Percentiles rank a stretch among this genome's conserved stretches.
phyloP scores from a whole-genome alignment of 805 yeast species.

The Wickerhamomyces alni region DNA sequence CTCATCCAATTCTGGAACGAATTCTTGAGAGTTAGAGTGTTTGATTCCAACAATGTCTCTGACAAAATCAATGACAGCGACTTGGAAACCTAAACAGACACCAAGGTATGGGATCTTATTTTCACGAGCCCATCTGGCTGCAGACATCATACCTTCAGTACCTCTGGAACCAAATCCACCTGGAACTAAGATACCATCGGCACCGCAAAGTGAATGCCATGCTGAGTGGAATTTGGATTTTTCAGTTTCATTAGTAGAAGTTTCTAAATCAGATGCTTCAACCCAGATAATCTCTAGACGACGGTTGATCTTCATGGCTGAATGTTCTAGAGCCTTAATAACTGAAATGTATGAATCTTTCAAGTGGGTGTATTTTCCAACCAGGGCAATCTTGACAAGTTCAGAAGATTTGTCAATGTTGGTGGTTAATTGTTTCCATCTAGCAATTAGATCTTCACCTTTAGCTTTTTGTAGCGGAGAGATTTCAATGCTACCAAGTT shows the following conservation, averaged over 20 bases:
- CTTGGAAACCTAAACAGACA: slow-evolving; percentile 94
- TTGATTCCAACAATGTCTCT: slow-evolving; percentile 68
- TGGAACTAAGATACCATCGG: slow-evolving; percentile 96
- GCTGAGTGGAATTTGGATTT: slow-evolving; percentile 87
- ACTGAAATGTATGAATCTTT: slow-evolving; percentile 95
- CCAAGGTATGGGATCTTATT: slow-evolving; percentile 92
- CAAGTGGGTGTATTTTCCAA: slow-evolving; percentile 94
- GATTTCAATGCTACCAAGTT: slow-evolving; percentile 43
- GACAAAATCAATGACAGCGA: slow-evolving; percentile 91
- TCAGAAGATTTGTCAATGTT: slow-evolving; percentile 80
- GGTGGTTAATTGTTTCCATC: slow-evolving; percentile 78
- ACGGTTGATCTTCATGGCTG: slow-evolving; percentile 85
- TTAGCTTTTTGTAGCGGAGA: slow-evolving; percentile 45
- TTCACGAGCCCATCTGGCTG: slow-evolving; percentile 98
- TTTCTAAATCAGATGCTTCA: slow-evolving; percentile 87
- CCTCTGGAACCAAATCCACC: slow-evolving; percentile 99
- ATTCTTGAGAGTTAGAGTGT: slow-evolving; percentile 78
- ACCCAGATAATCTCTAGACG: slow-evolving; percentile 91
- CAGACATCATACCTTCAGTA: slow-evolving; percentile 95
- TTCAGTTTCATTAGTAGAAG: slow-evolving; percentile 52
- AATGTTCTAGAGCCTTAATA: slow-evolving; percentile 91
- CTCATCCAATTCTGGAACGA: slow-evolving; percentile 56
- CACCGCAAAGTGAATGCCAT: slow-evolving; percentile 88
- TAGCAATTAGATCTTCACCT: slow-evolving; percentile 64
- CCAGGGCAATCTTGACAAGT: slow-evolving; percentile 89